Evolutionary conservation across 2,329 filamentous ascomycete species (phyloP).

Genomic region (Moelleriella libera): DNA sequence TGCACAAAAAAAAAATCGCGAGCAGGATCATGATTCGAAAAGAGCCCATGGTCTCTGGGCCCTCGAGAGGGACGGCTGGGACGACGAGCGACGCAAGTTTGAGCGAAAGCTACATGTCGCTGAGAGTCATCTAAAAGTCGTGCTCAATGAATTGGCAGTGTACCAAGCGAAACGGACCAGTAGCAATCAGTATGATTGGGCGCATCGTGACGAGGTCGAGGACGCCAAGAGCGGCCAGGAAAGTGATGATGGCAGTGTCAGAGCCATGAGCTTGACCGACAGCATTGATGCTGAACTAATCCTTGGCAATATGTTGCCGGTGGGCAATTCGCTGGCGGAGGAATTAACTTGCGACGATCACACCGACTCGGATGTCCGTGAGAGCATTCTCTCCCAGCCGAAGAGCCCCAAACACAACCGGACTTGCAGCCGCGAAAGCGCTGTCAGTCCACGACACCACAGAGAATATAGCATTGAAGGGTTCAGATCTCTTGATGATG

Average conservation of each 20-base stretch:
- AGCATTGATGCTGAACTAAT: slow-evolving; percentile 61
- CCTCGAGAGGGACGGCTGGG: slow-evolving; percentile 73
- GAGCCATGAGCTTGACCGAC: slow-evolving; percentile 59
- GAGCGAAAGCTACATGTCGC: slow-evolving; percentile 84
- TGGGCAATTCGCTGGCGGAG: slow-evolving; percentile 71
- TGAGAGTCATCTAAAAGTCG: slow-evolving; percentile 68
- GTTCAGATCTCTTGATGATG: slow-evolving; percentile 38
- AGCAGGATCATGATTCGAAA: slow-evolving; percentile 71
- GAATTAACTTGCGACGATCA: slow-evolving; percentile 76
- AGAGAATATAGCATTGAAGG: slow-evolving; percentile 47
- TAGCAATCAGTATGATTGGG: slow-evolving; percentile 17
- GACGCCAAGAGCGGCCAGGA: slow-evolving; percentile 48
- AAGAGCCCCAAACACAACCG: slow-evolving; percentile 31
- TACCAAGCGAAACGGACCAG: slow-evolving; percentile 43
- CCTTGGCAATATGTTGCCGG: slow-evolving; percentile 39
- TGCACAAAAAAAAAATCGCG: slow-evolving; percentile 62
- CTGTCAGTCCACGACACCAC: slow-evolving; percentile 31
- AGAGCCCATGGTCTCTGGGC: slow-evolving; percentile 70
- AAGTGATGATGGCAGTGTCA: slow-evolving; percentile 56
- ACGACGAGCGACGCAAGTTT: slow-evolving; percentile 64
- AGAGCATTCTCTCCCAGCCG: slow-evolving; percentile 40
- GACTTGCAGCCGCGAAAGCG: slow-evolving; percentile 43
- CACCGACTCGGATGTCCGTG: slow-evolving; percentile 57
- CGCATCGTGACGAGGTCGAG: slow-evolving; percentile 36
- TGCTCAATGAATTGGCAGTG: slow-evolving; percentile 75